phyloP scores from a whole-genome alignment of 1,139 yeast species.

The Pichia sp. region DNA sequence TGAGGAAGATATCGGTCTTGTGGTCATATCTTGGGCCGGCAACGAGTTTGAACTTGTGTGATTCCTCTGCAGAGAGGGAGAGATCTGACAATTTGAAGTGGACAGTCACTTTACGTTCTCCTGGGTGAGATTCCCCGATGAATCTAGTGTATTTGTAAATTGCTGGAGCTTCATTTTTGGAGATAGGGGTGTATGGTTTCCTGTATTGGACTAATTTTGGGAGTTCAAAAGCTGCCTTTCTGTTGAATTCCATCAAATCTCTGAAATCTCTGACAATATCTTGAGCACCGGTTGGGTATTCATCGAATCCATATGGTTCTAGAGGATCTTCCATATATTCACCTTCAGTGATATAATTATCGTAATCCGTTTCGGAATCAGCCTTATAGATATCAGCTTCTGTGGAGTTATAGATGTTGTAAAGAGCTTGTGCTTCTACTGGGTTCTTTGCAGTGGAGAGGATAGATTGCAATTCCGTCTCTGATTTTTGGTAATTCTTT shows the following conservation, averaged over 20 bases:
- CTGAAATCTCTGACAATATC: conserved; percentile 56
- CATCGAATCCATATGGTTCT: conserved; percentile 43
- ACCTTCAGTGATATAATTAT: conserved; percentile 26
- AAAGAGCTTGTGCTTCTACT: conserved; percentile 21
- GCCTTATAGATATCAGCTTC: conserved; percentile 30
- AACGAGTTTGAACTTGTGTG: conserved; percentile 71
- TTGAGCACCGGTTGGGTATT: conserved; percentile 55
- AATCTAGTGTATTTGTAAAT: conserved; percentile 66
- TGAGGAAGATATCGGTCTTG: conserved; percentile 48
- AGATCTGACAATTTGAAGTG: conserved; percentile 49
- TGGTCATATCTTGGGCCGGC: conserved; percentile 75
- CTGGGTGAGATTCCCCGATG: conserved; percentile 59
- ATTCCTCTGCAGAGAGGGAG: conserved; percentile 42
- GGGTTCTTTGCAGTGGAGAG: conserved; percentile 30
- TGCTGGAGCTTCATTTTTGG: conserved; percentile 44
- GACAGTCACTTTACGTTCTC: conserved; percentile 63
- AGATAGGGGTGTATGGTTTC: conserved; percentile 49
- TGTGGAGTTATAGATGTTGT: conserved; percentile 30
- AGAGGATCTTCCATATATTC: conserved; percentile 22
- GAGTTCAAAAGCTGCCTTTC: conserved; percentile 87
- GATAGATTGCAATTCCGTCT: conserved; percentile 39
- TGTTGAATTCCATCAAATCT: conserved; percentile 55
- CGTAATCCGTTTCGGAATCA: conserved; percentile 27
- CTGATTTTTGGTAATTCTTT: conserved; percentile 47
- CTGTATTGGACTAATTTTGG: conserved; percentile 77